phyloP scores from a whole-genome alignment of 192 early-diverging fungal genomes.

The Coemansia sp. region DNA sequence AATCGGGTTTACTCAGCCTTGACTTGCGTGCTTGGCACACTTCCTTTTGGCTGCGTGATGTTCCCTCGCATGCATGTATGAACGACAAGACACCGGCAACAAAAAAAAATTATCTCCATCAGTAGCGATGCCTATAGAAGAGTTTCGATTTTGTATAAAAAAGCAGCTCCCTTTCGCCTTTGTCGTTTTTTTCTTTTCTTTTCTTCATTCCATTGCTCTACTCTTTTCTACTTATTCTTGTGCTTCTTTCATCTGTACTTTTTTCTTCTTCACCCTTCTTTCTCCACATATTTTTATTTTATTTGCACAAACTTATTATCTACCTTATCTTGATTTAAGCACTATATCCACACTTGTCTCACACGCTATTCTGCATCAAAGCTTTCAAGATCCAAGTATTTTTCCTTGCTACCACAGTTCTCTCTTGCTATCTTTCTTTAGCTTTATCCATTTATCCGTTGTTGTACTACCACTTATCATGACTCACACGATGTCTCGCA shows the following conservation, averaged over 20 bases:
- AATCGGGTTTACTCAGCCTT: conserved; percentile 1
- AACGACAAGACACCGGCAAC: neutral
- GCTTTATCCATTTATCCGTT: neutral
- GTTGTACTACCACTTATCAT: neutral
- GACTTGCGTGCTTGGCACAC: neutral
- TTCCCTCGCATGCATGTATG: neutral
- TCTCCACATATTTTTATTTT: conserved; percentile 14
- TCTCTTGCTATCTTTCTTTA: neutral
- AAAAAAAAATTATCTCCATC: conserved; percentile 3
- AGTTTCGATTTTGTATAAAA: conserved; percentile 3
- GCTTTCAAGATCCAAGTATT: neutral
- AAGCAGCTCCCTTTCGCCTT: conserved; percentile 8
- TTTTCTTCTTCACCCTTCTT: neutral
- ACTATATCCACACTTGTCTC: neutral
- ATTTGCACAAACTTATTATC: conserved; percentile 12
- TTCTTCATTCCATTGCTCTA: conserved; percentile 4
- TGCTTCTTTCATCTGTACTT: conserved; percentile 5
- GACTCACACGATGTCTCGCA: neutral
- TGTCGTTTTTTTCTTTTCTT: conserved; percentile 11
- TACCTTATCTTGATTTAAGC: conserved; percentile 6
- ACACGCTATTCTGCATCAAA: conserved; percentile 7
- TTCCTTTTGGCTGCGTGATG: neutral
- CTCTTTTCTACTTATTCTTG: neutral
- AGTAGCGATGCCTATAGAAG: neutral
- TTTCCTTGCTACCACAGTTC: neutral